These are phyloP conservation scores for Rhizopogon sp. DNA, from an alignment of 768 basidiomycete species.

Conservation along the genomic window DNA sequence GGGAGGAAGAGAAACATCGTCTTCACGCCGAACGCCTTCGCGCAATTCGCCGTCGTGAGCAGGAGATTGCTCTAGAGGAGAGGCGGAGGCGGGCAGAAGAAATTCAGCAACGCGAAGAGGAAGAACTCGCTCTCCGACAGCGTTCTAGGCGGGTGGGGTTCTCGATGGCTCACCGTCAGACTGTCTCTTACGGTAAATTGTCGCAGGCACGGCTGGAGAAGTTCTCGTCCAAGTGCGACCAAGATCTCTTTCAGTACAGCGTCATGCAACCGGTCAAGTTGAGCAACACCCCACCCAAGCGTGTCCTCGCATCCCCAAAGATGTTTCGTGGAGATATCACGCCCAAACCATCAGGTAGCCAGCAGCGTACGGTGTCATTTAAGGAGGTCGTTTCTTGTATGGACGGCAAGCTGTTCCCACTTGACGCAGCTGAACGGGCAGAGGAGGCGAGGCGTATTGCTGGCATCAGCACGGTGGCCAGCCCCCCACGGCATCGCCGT, in stretches of 20 bases:
- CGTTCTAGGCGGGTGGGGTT: slow-evolving; percentile 19
- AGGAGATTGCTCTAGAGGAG: slow-evolving; percentile 19
- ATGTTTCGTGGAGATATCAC: slow-evolving; percentile 3
- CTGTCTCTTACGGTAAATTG: slow-evolving; percentile 2
- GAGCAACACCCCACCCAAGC: slow-evolving; percentile 15
- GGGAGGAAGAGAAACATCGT: slow-evolving; percentile 43
- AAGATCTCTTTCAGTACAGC: slow-evolving; percentile 27
- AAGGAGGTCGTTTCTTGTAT: slow-evolving; percentile 52
- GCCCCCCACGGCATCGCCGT: slow-evolving; percentile 12
- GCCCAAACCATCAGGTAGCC: slow-evolving; percentile 8
- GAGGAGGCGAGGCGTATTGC: slow-evolving; percentile 26
- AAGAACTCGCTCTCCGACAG: slow-evolving; percentile 5
- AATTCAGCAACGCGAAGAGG: slow-evolving; percentile 8
- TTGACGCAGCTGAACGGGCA: slow-evolving; percentile 27
- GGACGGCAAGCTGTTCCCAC: slow-evolving; percentile 53
- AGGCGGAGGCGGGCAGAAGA: slow-evolving; percentile 20
- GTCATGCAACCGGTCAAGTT: slow-evolving; percentile 23
- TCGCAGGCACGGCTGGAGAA: slow-evolving; percentile 14
- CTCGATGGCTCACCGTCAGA: not conserved
- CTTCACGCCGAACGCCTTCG: slow-evolving; percentile 34
- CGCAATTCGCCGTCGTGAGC: slow-evolving; percentile 30
- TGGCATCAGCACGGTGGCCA: slow-evolving; percentile 15
- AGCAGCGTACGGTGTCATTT: slow-evolving; percentile 42
- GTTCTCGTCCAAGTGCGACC: slow-evolving; percentile 10
- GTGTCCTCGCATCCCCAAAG: slow-evolving; percentile 9